Conservation (phyloP, 345 rosid species). For the Populus pruinosa region DNA sequence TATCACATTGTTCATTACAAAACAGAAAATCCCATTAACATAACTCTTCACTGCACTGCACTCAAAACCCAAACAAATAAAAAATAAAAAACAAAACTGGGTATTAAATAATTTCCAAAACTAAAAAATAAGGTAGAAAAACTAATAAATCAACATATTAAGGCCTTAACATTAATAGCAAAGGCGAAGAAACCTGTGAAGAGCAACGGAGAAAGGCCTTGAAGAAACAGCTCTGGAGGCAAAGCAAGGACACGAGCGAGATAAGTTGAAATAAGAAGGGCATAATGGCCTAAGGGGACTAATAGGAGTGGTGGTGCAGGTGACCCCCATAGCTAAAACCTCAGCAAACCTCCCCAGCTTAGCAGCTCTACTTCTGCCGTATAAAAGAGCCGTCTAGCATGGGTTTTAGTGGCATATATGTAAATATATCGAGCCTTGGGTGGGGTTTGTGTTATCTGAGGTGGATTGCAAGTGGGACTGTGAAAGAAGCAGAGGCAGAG, state of each 20-base stretch:
- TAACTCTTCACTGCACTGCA: neutral
- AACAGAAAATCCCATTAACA: neutral
- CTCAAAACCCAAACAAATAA: neutral
- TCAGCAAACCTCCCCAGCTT: slow-evolving; percentile 53
- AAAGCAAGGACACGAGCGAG: slow-evolving; percentile 33
- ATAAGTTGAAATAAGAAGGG: slow-evolving; percentile 36
- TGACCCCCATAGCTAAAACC: slow-evolving; percentile 57
- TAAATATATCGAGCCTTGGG: slow-evolving; percentile 2
- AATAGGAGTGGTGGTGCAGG: slow-evolving; percentile 39
- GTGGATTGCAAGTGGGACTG: slow-evolving; percentile 32
- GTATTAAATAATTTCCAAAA: neutral
- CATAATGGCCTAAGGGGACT: slow-evolving; percentile 37
- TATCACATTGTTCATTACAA: neutral
- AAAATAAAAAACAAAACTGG: neutral
- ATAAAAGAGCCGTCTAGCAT: slow-evolving; percentile 42
- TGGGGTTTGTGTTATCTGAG: neutral
- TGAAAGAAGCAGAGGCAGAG: slow-evolving; percentile 9
- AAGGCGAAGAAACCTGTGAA: slow-evolving; percentile 37
- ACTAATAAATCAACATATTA: neutral
- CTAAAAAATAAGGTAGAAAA: neutral
- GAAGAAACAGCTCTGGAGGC: slow-evolving; percentile 21
- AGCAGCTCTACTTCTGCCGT: neutral
- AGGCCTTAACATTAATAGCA: neutral
- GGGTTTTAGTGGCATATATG: slow-evolving; percentile 10
- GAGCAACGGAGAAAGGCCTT: slow-evolving; percentile 13